Percentiles rank a stretch among this genome's conserved stretches.
phyloP scores from a whole-genome alignment of 495 filamentous ascomycete genomes.

The Thozetella sp. region DNA sequence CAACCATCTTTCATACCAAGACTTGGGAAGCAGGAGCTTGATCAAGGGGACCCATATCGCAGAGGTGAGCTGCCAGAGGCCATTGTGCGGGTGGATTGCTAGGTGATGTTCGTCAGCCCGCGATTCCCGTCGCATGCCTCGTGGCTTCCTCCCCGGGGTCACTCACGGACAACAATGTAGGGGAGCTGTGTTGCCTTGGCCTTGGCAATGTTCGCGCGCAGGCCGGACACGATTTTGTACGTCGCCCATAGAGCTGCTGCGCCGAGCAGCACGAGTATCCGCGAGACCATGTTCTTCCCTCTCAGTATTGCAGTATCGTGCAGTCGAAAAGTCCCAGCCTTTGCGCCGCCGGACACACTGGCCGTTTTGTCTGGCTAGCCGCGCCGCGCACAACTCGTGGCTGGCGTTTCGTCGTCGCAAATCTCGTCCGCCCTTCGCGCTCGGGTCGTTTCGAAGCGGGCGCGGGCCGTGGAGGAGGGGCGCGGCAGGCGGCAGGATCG shows the following conservation, averaged over 20 bases:
- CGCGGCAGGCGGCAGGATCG: too few relatives aligned
- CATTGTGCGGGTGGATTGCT: constrained; percentile 43
- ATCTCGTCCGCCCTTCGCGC: not conserved
- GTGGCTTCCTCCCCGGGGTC: not conserved
- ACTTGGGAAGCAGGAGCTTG: constrained; percentile 41
- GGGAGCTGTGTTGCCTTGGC: constrained; percentile 45
- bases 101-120: constrained; percentile 5
- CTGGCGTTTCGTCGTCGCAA: not conserved
- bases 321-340: not conserved
- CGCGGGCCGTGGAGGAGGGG: too few relatives aligned
- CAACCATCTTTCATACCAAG: constrained; percentile 45
- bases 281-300: constrained; percentile 18
- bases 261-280: constrained; percentile 14
- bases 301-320: not conserved
- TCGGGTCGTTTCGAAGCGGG: not conserved
- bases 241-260: constrained; percentile 5
- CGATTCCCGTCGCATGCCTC: not conserved
- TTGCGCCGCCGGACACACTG: not conserved
- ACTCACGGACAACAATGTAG: constrained; percentile 49
- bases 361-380: too few relatives aligned
- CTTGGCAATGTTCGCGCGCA: constrained; percentile 37
- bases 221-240: constrained; percentile 24
- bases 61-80: constrained; percentile 51
- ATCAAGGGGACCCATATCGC: constrained; percentile 50
- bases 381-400: not conserved